phyloP scores from a whole-genome alignment of 345 rosid species.

The Gossypium rotundifolium region DNA sequence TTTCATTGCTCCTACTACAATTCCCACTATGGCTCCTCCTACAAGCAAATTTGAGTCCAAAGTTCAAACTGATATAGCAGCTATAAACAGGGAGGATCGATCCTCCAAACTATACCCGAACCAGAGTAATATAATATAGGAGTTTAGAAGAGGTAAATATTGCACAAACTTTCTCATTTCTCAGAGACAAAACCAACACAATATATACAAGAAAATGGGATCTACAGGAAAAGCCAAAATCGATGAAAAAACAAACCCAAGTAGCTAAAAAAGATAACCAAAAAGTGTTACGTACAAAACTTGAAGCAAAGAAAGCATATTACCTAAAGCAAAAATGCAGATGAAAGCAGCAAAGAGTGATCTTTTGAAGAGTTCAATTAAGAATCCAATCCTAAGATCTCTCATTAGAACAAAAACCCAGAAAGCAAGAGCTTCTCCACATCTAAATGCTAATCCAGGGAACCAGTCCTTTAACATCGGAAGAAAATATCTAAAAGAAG shows the following conservation, averaged over 20 bases:
- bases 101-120: neutral
- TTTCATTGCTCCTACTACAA: constrained; percentile 62
- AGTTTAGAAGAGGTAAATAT: neutral
- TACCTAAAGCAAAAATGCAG: constrained; percentile 61
- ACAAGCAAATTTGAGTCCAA: neutral
- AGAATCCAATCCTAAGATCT: constrained; percentile 14
- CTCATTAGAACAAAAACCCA: constrained; percentile 23
- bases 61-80: neutral
- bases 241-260: neutral
- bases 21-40: constrained; percentile 71
- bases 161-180: neutral
- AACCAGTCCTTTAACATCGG: constrained; percentile 16
- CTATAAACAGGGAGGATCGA: too few species aligned
- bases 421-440: constrained; percentile 19
- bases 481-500: neutral
- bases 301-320: neutral
- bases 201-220: neutral
- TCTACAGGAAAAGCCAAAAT: neutral
- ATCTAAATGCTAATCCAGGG: constrained; percentile 11
- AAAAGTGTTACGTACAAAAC: neutral
- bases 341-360: constrained; percentile 37
- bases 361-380: constrained; percentile 21
- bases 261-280: neutral
- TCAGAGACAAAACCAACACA: neutral
- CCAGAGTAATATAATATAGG: neutral